Evolutionary conservation across 2,329 filamentous ascomycete genomes (phyloP).

Genomic region (Curvularia spicifera): DNA sequence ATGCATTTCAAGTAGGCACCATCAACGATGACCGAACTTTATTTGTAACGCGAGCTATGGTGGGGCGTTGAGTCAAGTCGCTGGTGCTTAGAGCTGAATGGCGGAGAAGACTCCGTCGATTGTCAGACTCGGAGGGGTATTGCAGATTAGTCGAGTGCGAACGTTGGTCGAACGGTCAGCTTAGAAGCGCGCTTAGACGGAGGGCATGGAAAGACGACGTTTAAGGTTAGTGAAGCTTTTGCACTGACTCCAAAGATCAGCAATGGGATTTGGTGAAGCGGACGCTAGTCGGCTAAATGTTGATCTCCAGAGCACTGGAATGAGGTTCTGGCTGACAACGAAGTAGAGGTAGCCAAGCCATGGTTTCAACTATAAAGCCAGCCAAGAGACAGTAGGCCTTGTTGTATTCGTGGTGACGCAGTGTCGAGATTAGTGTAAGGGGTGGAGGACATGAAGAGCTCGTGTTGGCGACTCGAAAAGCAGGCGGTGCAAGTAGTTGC

Average conservation of each 20-base stretch:
- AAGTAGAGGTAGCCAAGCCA: conserved; percentile 4
- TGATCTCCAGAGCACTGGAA: conserved; percentile 13
- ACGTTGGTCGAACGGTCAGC: conserved; percentile 8
- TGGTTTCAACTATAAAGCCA: neutral
- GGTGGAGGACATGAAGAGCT: neutral
- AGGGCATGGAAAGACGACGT: neutral
- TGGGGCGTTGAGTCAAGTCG: neutral
- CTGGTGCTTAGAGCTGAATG: neutral
- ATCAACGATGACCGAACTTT: conserved; percentile 3
- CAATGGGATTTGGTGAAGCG: conserved; percentile 12
- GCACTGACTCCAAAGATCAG: conserved; percentile 11
- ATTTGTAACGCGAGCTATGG: conserved; percentile 6
- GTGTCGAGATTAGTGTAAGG: neutral
- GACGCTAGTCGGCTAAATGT: conserved; percentile 11
- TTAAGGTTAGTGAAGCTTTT: conserved; percentile 2
- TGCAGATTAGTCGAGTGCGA: conserved; percentile 7
- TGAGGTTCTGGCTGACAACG: conserved; percentile 7
- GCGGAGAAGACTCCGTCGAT: conserved; percentile 7
- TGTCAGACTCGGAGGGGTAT: neutral
- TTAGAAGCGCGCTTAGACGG: conserved; percentile 13
- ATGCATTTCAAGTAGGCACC: conserved; percentile 2
- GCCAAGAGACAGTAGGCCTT: neutral
- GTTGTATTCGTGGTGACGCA: neutral
- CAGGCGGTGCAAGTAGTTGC: neutral
- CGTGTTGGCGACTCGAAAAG: neutral